phyloP scores from a whole-genome alignment of 78 protist genomes.

The Anaeramoeba ignava region DNA sequence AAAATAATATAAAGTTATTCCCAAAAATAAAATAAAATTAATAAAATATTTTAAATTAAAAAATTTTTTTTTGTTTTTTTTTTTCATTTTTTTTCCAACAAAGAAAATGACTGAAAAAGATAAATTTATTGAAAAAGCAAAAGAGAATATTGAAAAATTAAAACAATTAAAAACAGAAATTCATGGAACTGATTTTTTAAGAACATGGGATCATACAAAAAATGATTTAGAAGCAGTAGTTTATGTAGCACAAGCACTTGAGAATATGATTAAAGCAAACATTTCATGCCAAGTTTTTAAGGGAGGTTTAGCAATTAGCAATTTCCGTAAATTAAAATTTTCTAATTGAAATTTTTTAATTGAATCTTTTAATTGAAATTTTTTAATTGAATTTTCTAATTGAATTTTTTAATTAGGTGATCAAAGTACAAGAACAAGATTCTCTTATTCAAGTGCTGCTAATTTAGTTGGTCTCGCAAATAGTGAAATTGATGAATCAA shows the following conservation, averaged over 20 bases:
- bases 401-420: not conserved
- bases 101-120: not conserved
- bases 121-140: not conserved
- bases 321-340: constrained; percentile 18
- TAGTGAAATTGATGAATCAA: constrained; percentile 24
- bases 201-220: constrained; percentile 40
- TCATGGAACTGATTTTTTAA: constrained; percentile 8
- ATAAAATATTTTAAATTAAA: too few species aligned
- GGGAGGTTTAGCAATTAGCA: constrained; percentile 21
- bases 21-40: too few species aligned
- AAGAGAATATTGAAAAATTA: constrained; percentile 8
- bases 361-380: not conserved
- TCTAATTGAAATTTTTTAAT: not conserved
- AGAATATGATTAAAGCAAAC: constrained; percentile 13
- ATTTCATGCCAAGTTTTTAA: constrained; percentile 14
- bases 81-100: not conserved
- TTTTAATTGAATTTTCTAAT: not conserved
- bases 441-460: constrained; percentile 29
- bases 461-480: constrained; percentile 22
- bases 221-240: constrained; percentile 16
- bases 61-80: not conserved
- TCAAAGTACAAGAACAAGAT: not conserved
- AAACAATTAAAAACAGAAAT: constrained; percentile 12
- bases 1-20: too few species aligned
- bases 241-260: constrained; percentile 6